Evolutionary conservation across 2,329 filamentous ascomycete species (phyloP), one percentile per base, ranked within the genome.

Genomic region (Neobulgaria alba): DNA sequence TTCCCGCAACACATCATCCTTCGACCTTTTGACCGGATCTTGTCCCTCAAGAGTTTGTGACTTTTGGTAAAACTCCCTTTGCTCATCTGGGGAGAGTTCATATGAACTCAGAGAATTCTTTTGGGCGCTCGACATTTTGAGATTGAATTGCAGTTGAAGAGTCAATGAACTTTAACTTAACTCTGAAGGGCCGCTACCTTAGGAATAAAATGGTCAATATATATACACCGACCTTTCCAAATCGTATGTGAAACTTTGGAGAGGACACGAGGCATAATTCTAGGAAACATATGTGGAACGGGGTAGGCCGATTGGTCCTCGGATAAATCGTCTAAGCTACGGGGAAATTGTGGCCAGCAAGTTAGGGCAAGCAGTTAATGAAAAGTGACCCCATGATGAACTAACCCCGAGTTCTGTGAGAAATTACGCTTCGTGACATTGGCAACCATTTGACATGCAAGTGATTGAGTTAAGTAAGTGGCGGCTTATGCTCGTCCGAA

Each of bases 21-120:
- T 39, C 5, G 26, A 23, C 14, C 40, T 31, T 18, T 33, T 43
- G 17, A 35, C 37, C 10, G 16, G 20, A 17, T 15, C 32, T n/a
- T 43, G 35, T 1, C 43, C 43, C 16, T 38, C 16, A 2, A 36
- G 12, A 12, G 29, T 15, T 10, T 31, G 12, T 19, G 46, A 42
- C 23, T 23, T 17, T 10, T 46, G 33, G 23, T 48, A 45, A 17
- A 31, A 33, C 3, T 9, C 14, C 29, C 33, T 33, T 15, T 42
- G 23, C 21, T 46, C 32, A 10, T 48, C 38, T 5, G 41, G 43
- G 12, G 43, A 41, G 10, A 36, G n/a, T 14, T 46, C 38, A 31
- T 46, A 48, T 17, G 46, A 39, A 31, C 43, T 43, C 12, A 33
- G 17, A 7, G 29, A 14, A 9, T 38, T 26, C 16, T 36, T 17